Base-by-base conservation (phyloP, 331 rosid species). In the Spiraea crenata region DNA sequence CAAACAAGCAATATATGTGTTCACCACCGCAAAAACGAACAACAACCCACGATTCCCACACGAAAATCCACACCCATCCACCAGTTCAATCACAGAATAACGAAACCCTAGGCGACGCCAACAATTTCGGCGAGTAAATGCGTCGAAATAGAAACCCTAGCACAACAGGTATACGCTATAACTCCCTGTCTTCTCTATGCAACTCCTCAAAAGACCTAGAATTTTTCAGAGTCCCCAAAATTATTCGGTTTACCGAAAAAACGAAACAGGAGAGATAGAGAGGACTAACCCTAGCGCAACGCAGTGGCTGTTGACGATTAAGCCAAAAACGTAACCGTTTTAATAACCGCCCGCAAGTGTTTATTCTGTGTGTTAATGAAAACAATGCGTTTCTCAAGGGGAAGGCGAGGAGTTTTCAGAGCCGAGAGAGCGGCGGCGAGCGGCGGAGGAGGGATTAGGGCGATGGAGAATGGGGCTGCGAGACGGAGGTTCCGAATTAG, bases 221-320 rank as follows among this genome's bases (percentile, higher is more conserved):
- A 89, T 82, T 85, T 78, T 65, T 69, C 50, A 44, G 73, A 77
- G 35, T 6, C 62, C 73, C 62, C 73, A 71, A 67, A 41, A 45
- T 49, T 61, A 49, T 67, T 46, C 67, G 54, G 46, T 62, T 57
- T 50, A 60, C 76, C 46, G 63, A 42, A 72, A 60, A 37, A 61
- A n/a, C 57, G 45, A 45, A 15, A 57, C 35, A 51, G 56, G 67
- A 46, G 4, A 74, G 72, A 58, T 63, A 56, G 34, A 65, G 70
- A 58, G 81, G 69, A 82, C 90, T 67, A 88, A 86, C 96, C 96
- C 96, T 86, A 92, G 77, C 76, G 78, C 77, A 45, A 84, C 76
- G 85, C 76, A 67, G 79, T 57, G 82, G 80, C 79, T 42, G 47
- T 70, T 67, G 86, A 61, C 63, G 79, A 79, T 70, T 74, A 73